Evolutionary conservation across 2,329 filamentous ascomycete species (phyloP), one percentile per base, ranked within the genome.

Genomic region (Cordyceps cicadae): DNA sequence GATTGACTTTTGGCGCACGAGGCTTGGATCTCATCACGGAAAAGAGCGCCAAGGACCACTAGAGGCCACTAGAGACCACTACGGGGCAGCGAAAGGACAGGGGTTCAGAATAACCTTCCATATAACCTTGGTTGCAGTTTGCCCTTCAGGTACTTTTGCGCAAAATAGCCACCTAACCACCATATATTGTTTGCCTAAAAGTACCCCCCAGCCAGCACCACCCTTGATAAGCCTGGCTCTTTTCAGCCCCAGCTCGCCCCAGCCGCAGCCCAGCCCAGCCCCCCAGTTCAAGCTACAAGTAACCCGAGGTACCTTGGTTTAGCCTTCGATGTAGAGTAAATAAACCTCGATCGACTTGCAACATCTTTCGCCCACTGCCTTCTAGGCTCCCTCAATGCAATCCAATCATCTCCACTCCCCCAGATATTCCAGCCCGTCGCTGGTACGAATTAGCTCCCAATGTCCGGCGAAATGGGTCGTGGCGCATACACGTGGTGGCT

Each of bases 81-180:
- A 39, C n/a, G 48, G 56, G 19, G 56, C 12, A 17, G 56, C 56
- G 46, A 59, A 53, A 17, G 29, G 24, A 24, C 56, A 52, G 37
- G 56, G 39, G 37, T 59, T n/a, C 48, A 37, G 56, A 37, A 45
- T 59, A 59, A 53, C 56, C 56, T 59, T 59, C 52, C n/a, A 46
- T 9, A 37, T 59, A 43, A 48, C 45, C 45, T 48, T 48, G 21
- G 43, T n/a, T 24, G 24, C 24, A 24, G 17, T 21, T 5, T 2
- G 17, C 6, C 8, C 8, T 24, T 21, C 45, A 26, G 19, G 12
- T 48, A 48, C 45, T 26, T 48, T 24, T 24, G 45, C 7, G 39
- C 45, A 14, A 5, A 21, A 14, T 26, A 5, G 12, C 21, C 11
- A 26, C 19, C 21, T 11, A 26, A 48, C 45, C 45, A 19, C 19